phyloP scores from a whole-genome alignment of 108 stramenopile genomes.

The Pseudonitzschia multiseries region DNA sequence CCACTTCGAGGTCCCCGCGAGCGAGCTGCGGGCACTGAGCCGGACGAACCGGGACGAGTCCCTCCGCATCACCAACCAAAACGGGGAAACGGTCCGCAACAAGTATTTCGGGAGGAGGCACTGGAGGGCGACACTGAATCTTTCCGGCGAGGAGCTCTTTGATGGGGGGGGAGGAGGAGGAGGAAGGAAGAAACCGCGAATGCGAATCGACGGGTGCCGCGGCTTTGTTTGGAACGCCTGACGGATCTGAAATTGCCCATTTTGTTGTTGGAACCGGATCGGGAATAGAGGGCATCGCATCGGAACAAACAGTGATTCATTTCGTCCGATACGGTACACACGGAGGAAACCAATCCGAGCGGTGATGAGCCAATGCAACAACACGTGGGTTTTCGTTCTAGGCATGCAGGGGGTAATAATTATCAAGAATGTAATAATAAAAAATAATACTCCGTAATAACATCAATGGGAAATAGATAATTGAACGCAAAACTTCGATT shows the following conservation, averaged over 20 bases:
- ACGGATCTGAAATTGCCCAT: slow-evolving; percentile 18
- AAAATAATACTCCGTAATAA: no score
- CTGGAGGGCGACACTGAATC: slow-evolving; percentile 27
- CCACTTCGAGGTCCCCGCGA: slow-evolving; percentile 19
- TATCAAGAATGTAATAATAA: no score
- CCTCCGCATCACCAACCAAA: slow-evolving; percentile 15
- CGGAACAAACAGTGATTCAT: no score
- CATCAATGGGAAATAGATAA: no score
- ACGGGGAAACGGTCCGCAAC: slow-evolving; percentile 17
- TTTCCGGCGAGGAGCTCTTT: background rate
- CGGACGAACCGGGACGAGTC: slow-evolving; percentile 7
- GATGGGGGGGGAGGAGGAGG: background rate
- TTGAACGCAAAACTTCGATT: no score
- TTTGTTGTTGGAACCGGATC: slow-evolving; percentile 16
- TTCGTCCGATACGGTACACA: no score
- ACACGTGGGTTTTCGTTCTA: no score
- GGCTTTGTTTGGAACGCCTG: slow-evolving; percentile 2
- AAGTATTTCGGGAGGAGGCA: slow-evolving; percentile 12
- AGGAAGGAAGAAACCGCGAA: no score
- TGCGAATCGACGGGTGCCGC: no score
- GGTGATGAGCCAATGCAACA: no score
- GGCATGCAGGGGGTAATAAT: no score
- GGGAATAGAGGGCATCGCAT: background rate
- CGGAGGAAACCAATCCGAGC: no score
- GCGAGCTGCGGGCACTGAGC: slow-evolving; percentile 24